A percentile compares a stretch with the other conserved stretches of the same genome.
Evolutionary conservation across 2,329 filamentous ascomycete genomes (phyloP).

Genomic region (Dryadomyces sulphureus): DNA sequence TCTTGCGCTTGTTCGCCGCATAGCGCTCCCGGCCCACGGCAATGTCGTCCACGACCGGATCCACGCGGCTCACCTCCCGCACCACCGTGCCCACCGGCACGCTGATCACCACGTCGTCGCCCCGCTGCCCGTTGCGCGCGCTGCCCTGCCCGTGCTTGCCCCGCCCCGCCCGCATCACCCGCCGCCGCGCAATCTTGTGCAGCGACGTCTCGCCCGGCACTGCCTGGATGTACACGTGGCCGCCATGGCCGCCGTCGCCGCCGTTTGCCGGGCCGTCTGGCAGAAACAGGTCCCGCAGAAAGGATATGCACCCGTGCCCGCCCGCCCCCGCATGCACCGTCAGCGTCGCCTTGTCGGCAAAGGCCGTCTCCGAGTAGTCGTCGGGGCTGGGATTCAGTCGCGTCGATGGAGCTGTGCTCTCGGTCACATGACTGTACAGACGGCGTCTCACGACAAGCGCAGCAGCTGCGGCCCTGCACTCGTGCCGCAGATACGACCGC

Average conservation of each 20-base stretch:
- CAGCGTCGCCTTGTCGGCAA: constrained; percentile 73
- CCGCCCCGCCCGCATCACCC: constrained; percentile 57
- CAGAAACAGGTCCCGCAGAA: constrained; percentile 80
- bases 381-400: constrained; percentile 70
- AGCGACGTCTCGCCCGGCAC: constrained; percentile 81
- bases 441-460: no score
- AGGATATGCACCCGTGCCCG: constrained; percentile 88
- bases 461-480: no score
- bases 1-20: constrained; percentile 3
- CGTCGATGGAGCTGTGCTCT: constrained; percentile 17
- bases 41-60: constrained; percentile 58
- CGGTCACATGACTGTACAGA: constrained; percentile 3
- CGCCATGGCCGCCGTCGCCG: constrained; percentile 83
- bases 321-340: constrained; percentile 66
- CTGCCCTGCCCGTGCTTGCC: constrained; percentile 71
- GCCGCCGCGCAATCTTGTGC: constrained; percentile 72
- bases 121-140: constrained; percentile 58
- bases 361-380: constrained; percentile 70
- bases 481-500: no score
- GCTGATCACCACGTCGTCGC: constrained; percentile 74
- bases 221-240: constrained; percentile 88
- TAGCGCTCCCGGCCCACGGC: constrained; percentile 14
- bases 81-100: constrained; percentile 90
- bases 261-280: constrained; percentile 85
- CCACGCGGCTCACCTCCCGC: constrained; percentile 62